Evolutionary conservation across 2,329 filamentous ascomycete genomes (phyloP).

Genomic region (Paramyrothecium roridum): DNA sequence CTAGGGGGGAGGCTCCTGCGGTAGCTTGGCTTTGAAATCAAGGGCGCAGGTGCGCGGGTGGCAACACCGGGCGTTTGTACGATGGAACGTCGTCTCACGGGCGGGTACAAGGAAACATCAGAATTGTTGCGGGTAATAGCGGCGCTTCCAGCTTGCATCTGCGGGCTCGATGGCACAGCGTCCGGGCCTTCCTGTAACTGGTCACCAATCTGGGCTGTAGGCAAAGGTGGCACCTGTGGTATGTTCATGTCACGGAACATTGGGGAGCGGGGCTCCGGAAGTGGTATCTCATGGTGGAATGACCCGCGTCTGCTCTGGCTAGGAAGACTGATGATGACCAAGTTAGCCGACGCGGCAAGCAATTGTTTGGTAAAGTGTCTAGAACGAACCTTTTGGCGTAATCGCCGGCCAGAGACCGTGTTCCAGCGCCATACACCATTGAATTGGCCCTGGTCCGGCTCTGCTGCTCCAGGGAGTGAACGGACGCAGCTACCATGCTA

Average conservation of each 20-base stretch:
- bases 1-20: constrained; percentile 35
- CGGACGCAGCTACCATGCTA: background rate
- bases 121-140: constrained; percentile 33
- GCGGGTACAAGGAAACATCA: constrained; percentile 44
- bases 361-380: background rate
- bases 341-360: background rate
- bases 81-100: constrained; percentile 44
- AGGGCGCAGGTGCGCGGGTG: constrained; percentile 31
- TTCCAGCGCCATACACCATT: background rate
- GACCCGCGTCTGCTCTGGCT: background rate
- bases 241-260: background rate
- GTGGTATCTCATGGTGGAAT: background rate
- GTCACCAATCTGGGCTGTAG: background rate
- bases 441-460: background rate
- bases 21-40: constrained; percentile 26
- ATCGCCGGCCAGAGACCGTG: background rate
- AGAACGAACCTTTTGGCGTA: background rate
- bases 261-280: background rate
- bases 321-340: background rate
- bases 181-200: background rate
- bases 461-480: background rate
- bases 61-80: constrained; percentile 48
- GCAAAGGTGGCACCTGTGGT: background rate
- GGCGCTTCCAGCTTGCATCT: constrained; percentile 8
- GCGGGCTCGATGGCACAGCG: constrained; percentile 3